phyloP scores from a whole-genome alignment of 73 alveolate genomes.

The Paramecium primaurelia region DNA sequence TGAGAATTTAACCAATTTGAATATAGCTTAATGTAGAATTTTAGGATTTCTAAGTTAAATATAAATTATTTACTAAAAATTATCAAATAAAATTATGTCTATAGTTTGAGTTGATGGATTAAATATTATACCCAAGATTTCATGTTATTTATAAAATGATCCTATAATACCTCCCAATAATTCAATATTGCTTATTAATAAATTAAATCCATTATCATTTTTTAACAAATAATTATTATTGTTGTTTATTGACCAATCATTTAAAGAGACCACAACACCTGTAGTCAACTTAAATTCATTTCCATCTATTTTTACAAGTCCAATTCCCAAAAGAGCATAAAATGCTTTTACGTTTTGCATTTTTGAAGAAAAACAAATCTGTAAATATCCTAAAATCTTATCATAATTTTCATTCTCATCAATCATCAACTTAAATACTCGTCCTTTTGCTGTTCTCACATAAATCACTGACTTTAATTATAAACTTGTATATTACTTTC shows the following conservation, averaged over 20 bases:
- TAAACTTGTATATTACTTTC: neutral
- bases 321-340: slow-evolving; percentile 33
- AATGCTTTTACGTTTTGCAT: neutral
- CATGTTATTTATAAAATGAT: neutral
- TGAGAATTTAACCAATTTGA: neutral
- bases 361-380: slow-evolving; percentile 6
- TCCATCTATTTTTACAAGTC: neutral
- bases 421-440: neutral
- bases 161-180: slow-evolving; percentile 15
- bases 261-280: neutral
- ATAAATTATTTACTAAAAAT: neutral
- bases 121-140: neutral
- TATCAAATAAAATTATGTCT: slow-evolving; percentile 8
- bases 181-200: slow-evolving; percentile 23
- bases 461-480: neutral
- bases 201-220: neutral
- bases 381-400: slow-evolving; percentile 9
- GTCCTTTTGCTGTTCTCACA: slow-evolving; percentile 16
- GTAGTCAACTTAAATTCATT: neutral
- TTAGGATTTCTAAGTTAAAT: neutral
- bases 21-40: neutral
- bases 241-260: neutral
- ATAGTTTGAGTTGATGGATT: neutral
- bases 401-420: neutral
- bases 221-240: neutral